Evolutionary conservation across 306 rosid species (phyloP).

Genomic region (Styphnolobium japonicum): DNA sequence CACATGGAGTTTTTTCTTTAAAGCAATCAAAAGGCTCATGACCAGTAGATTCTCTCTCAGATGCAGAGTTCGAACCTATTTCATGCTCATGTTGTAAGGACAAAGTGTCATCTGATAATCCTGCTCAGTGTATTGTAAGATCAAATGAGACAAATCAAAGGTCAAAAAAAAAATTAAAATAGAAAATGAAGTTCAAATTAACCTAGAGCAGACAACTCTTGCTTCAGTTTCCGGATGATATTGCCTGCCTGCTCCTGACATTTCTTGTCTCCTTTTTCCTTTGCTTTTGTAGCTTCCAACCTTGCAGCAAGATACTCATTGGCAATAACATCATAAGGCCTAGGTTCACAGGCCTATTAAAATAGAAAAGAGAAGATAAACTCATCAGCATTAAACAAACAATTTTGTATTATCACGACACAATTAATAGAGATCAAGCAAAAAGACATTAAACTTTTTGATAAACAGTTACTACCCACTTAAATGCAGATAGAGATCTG

Average conservation of each 20-base stretch:
- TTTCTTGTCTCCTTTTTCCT: slow-evolving; percentile 69
- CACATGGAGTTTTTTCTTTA: slow-evolving; percentile 22
- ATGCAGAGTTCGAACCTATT: slow-evolving; percentile 42
- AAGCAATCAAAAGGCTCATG: slow-evolving; percentile 30
- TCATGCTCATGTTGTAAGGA: slow-evolving; percentile 63
- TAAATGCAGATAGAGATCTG: not conserved
- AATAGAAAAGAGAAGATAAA: slow-evolving; percentile 23
- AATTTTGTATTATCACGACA: not conserved
- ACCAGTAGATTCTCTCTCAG: slow-evolving; percentile 32
- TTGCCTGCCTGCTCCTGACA: slow-evolving; percentile 72
- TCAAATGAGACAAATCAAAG: slow-evolving; percentile 12
- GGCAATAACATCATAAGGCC: slow-evolving; percentile 78
- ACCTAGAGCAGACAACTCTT: slow-evolving; percentile 80
- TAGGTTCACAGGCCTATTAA: slow-evolving; percentile 53
- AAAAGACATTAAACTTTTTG: not conserved
- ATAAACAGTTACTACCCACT: not conserved
- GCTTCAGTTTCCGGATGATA: slow-evolving; percentile 72
- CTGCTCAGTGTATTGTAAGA: slow-evolving; percentile 45
- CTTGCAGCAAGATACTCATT: slow-evolving; percentile 80
- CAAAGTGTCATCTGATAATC: slow-evolving; percentile 66
- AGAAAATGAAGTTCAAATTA: slow-evolving; percentile 22
- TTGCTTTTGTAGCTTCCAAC: slow-evolving; percentile 75
- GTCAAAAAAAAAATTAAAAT: slow-evolving; percentile 23
- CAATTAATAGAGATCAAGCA: slow-evolving; percentile 7
- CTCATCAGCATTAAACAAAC: not conserved